These are phyloP conservation scores for Lolium multiflorum DNA, from an alignment of 176 grass and related monocot genomes.

Conservation along the genomic window DNA sequence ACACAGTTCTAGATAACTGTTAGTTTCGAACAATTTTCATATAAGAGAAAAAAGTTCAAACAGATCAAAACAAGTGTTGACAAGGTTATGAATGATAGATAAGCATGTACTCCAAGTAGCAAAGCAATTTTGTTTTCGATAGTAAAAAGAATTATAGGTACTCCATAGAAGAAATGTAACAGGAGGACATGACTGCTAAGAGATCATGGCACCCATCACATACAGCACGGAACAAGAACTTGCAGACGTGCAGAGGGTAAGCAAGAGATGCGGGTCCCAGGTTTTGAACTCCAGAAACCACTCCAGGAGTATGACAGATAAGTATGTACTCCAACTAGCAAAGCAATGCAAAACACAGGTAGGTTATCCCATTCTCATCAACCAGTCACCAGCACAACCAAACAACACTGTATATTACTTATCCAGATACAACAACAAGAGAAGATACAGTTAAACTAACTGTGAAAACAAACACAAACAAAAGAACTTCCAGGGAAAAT, in stretches of 20 bases:
- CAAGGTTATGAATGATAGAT: no score
- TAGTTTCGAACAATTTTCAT: no score
- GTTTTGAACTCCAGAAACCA: neutral
- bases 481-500: neutral
- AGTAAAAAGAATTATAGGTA: no score
- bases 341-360: constrained; percentile 20
- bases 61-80: no score
- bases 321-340: neutral
- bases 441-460: constrained; percentile 27
- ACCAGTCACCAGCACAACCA: constrained; percentile 38
- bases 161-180: no score
- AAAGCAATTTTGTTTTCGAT: no score
- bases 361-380: constrained; percentile 17
- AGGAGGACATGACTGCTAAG: no score
- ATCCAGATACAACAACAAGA: constrained; percentile 26
- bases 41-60: no score
- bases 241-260: neutral
- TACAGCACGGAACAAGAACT: neutral
- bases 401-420: constrained; percentile 29
- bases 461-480: neutral
- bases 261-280: neutral
- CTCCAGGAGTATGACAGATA: neutral
- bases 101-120: no score
- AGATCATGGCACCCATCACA: neutral
- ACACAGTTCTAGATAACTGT: no score